Conservation (phyloP, 306 rosid genomes). For the Oemleria cerasiformis region DNA sequence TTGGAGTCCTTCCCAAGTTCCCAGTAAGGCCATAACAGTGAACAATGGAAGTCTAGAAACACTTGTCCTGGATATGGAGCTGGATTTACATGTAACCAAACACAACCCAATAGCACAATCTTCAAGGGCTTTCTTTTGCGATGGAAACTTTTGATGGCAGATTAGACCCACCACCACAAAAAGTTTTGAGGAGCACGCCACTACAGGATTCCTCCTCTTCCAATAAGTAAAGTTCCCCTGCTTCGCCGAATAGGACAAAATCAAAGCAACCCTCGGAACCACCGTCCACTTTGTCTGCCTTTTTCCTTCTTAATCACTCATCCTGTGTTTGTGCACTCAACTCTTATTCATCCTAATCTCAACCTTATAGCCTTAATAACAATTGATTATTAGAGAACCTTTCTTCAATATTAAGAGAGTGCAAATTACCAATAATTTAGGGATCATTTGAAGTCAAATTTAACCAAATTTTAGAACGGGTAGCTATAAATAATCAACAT, state of each 20-base stretch:
- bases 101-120: neutral
- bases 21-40: no score
- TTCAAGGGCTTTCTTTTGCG: neutral
- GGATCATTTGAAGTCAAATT: no score
- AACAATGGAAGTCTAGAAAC: no score
- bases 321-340: neutral
- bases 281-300: conserved; percentile 29
- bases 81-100: conserved; percentile 7
- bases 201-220: conserved; percentile 4
- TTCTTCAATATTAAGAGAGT: neutral
- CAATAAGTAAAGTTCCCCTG: neutral
- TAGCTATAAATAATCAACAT: no score
- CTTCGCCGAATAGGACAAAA: conserved; percentile 9
- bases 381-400: no score
- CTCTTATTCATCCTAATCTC: neutral
- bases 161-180: neutral
- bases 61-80: no score
- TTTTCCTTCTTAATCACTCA: neutral
- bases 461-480: no score
- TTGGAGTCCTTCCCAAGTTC: no score
- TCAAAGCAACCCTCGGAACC: conserved; percentile 20
- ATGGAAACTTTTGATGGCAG: conserved; percentile 2
- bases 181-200: conserved; percentile 29
- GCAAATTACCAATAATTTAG: no score
- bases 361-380: neutral